phyloP scores from a whole-genome alignment of 148 eudicot genomes.

The Nepenthes mirabilis region DNA sequence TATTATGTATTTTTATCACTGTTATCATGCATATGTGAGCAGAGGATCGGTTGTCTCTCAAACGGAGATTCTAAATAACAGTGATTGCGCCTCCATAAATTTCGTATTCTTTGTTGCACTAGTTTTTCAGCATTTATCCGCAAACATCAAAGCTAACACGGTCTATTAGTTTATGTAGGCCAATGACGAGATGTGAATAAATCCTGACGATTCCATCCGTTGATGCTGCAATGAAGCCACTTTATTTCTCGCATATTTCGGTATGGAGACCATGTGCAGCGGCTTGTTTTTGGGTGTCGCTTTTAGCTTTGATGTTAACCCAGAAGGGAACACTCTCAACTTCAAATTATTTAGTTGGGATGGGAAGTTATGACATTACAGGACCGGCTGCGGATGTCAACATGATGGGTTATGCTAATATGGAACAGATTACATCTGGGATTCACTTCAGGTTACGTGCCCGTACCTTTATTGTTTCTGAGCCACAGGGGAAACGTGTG shows the following conservation, averaged over 20 bases:
- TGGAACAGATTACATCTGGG: slow-evolving; percentile 66
- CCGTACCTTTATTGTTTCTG: slow-evolving; percentile 83
- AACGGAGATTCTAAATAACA: too few species aligned
- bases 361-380: slow-evolving; percentile 95
- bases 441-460: slow-evolving; percentile 87
- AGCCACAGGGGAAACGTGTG: slow-evolving; percentile 61
- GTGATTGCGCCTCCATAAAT: too few species aligned
- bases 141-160: too few species aligned
- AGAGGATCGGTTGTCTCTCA: too few species aligned
- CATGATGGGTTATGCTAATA: slow-evolving; percentile 98
- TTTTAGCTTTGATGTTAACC: slow-evolving; percentile 17
- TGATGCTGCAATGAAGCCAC: slow-evolving; percentile 21
- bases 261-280: slow-evolving; percentile 14
- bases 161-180: too few species aligned
- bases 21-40: too few species aligned
- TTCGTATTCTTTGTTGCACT: too few species aligned
- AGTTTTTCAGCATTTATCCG: too few species aligned
- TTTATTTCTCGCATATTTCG: slow-evolving; percentile 4
- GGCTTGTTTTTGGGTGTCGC: slow-evolving; percentile 27
- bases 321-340: slow-evolving; percentile 25
- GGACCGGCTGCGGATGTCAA: slow-evolving; percentile 99
- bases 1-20: too few species aligned
- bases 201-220: too few species aligned
- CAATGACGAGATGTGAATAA: too few species aligned
- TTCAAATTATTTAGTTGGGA: slow-evolving; percentile 72